Percentiles rank a stretch among this genome's conserved stretches.
Conservation (phyloP, 2,329 filamentous ascomycete genomes). For the Colletotrichum ledebouriae region DNA sequence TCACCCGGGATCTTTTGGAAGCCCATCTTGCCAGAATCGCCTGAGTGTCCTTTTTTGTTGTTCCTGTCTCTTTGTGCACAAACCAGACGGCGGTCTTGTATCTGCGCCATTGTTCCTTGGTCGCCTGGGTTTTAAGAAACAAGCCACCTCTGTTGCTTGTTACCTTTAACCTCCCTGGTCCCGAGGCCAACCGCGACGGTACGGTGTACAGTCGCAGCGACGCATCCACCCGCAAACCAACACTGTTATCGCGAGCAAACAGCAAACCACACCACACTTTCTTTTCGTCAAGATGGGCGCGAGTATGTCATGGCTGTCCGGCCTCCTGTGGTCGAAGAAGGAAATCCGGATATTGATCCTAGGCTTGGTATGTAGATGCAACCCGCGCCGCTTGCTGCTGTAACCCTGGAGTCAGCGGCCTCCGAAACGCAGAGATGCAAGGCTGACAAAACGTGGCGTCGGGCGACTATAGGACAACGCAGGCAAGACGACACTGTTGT, state of each 20-base stretch:
- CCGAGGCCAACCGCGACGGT: constrained; percentile 38
- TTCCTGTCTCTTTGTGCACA: constrained; percentile 28
- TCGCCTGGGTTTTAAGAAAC: constrained; percentile 24
- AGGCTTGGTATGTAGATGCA: constrained; percentile 78
- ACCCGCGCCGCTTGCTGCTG: constrained; percentile 14
- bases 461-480: constrained; percentile 83
- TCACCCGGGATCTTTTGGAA: neutral
- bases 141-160: constrained; percentile 42
- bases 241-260: constrained; percentile 5
- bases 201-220: constrained; percentile 26
- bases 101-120: constrained; percentile 16
- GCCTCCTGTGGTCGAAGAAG: constrained; percentile 90
- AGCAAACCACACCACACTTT: neutral
- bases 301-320: constrained; percentile 77
- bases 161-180: constrained; percentile 27
- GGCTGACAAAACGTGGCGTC: constrained; percentile 35
- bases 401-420: constrained; percentile 12
- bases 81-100: constrained; percentile 17
- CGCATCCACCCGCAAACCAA: constrained; percentile 18
- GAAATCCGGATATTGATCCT: constrained; percentile 97
- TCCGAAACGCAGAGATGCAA: constrained; percentile 26
- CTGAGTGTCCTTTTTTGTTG: constrained; percentile 1
- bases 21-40: constrained; percentile 10
- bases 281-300: constrained; percentile 68
- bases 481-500: constrained; percentile 96